Evolutionary conservation across 179 eudicot genomes (phyloP), one percentile per base, ranked within the genome.

Genomic region (Pouteria campechiana): DNA sequence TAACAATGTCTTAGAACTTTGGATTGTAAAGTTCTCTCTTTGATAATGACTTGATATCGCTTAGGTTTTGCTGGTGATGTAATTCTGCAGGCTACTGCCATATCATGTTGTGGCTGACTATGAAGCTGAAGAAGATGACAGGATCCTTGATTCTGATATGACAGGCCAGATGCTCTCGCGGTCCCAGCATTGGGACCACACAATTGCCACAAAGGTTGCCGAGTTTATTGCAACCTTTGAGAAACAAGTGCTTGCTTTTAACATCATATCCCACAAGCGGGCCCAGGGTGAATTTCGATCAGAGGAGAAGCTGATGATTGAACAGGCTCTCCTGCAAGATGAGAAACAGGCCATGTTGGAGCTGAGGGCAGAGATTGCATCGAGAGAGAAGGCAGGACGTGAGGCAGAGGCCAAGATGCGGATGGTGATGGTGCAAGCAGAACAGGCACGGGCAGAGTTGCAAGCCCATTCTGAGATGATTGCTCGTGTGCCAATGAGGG

Each of bases 101-200:
- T 89, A 89, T 64, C 97, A 89, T 61, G 97, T 89, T 27, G 95
- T 89, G 59, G 97, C 97, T n/a, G 97, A 89, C 68, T 89, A 84
- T 63, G 97, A 89, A 81, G 95, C 94, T 38, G 97, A 89, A 68
- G 97, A 81, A 57, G 97, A 89, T 51, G 97, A 89, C 55, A 78
- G 86, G 64, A 81, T 89, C 49, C 93, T 89, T 6, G 95, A 84
- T 45, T 80, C 94, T n/a, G 97, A 86, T 63, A 62, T 80, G n/a
- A 80, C 93, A 9, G 97, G 93, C 16, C 93, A 78, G 48, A 59
- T 75, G 48, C 63, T 73, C 9, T 89, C 95, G 46, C 93, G 97
- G 5, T 75, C 93, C n/a, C 97, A 89, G 65, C 95, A 84, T 53
- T 89, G 97, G 97, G 95, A 89, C 65, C 72, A 84, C 55, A 89